phyloP scores from a whole-genome alignment of 1,284 basidiomycete species.

The Hymenochaete sp. region DNA sequence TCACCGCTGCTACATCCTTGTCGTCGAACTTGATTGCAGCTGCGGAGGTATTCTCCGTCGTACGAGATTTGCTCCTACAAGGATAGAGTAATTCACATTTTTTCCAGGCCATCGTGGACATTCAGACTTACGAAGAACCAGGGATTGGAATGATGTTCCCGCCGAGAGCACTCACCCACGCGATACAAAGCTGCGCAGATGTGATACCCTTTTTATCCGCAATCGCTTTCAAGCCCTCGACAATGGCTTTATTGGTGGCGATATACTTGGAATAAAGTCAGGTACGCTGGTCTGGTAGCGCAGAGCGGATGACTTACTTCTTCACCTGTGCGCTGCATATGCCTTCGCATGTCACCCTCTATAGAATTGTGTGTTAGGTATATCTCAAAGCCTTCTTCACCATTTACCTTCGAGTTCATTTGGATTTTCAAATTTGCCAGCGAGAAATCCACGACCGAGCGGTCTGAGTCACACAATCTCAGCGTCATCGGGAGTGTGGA shows the following conservation, averaged over 20 bases:
- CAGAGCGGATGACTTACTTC: constrained; percentile 22
- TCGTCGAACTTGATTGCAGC: constrained; percentile 28
- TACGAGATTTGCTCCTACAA: constrained; percentile 27
- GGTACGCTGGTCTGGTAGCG: neutral
- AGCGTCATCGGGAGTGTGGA: neutral
- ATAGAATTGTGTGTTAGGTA: constrained; percentile 21
- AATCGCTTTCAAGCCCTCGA: constrained; percentile 37
- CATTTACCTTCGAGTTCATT: constrained; percentile 39
- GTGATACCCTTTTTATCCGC: constrained; percentile 40
- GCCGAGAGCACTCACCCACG: constrained; percentile 41
- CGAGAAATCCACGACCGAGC: constrained; percentile 50
- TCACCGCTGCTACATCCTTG: constrained; percentile 28
- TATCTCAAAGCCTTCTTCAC: neutral
- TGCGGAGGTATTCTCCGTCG: constrained; percentile 30
- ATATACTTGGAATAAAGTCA: constrained; percentile 29
- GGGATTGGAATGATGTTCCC: constrained; percentile 38
- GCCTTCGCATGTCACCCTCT: constrained; percentile 24
- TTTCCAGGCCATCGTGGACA: too few species aligned
- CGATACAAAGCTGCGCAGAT: constrained; percentile 48
- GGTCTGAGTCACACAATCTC: constrained; percentile 29
- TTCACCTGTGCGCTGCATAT: constrained; percentile 18
- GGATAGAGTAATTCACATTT: too few species aligned
- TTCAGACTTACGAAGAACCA: constrained; percentile 29
- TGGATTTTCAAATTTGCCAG: constrained; percentile 37
- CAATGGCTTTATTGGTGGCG: constrained; percentile 44